Evolutionary conservation across 2,329 filamentous ascomycete species (phyloP), one percentile per base, ranked within the genome.

Genomic region (Xylariaceae sp.): DNA sequence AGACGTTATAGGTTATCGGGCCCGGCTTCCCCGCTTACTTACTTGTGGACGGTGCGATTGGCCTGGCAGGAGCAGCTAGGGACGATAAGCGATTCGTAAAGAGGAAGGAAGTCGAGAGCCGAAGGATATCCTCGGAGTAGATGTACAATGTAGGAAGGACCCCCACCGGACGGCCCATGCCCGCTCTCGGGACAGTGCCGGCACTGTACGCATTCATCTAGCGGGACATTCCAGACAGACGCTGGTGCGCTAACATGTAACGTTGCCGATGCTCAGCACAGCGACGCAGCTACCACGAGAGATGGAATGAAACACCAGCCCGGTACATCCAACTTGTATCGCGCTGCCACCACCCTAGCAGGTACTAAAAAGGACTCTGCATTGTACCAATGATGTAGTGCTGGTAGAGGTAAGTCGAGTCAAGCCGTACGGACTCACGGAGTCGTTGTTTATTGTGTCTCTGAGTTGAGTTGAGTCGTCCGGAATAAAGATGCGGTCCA

Each of bases 191-290:
- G 8, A 42, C 37, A 42, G 37, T 42, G 37, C 9, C 37, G 11
- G 37, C 37, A 13, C 37, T 42, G 37, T 47, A 56, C 34, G 4
- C 39, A 39, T 15, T 35, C 51, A 56, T 15, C 9, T 35, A 39
- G n/a, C 23, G 34, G 23, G 39, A 50, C 15, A 18, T 17, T 34
- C 42, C 13, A 34, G 6, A n/a, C 13, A 34, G 6, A n/a, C n/a
- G 15, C 48, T 53, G 23, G 47, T 52, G 39, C 50, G 17, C 13
- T 34, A 39, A 53, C 60, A 69, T 69, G 67, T 69, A 69, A 69
- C 67, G 67, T 69, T 69, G 67, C 67, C 64, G 54, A 56, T 47
- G 45, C 53, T 37, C 23, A 37, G 34, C 42, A 45, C 13, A 15
- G 5, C 42, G 4, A 45, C 13, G 4, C 5, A 13, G 42, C 10